phyloP scores from a whole-genome alignment of 176 grass and related monocot species.

The Thinopyrum elongatum region DNA sequence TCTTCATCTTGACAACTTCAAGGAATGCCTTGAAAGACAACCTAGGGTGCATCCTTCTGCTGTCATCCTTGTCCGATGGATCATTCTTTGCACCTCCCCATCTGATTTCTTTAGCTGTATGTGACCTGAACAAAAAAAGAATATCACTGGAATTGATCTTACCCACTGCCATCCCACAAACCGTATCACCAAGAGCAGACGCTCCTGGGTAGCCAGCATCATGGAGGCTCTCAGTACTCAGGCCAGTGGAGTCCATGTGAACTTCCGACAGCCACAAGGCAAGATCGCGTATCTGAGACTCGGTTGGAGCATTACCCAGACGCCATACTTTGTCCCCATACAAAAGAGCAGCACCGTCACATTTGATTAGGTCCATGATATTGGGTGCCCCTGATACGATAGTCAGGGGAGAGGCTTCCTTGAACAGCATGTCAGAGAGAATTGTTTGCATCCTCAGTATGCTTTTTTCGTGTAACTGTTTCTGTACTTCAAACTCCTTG shows the following conservation, averaged over 20 bases:
- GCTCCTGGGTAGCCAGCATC: conserved; percentile 94
- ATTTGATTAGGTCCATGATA: conserved; percentile 91
- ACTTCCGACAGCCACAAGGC: conserved; percentile 75
- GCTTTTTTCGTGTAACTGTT: conserved; percentile 84
- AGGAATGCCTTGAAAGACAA: conserved; percentile 93
- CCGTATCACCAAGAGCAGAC: conserved; percentile 57
- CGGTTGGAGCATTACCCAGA: conserved; percentile 57
- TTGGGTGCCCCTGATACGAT: conserved; percentile 77
- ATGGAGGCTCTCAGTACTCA: conserved; percentile 88
- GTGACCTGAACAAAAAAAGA: conserved; percentile 92
- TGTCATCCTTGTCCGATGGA: conserved; percentile 67
- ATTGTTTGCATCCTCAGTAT: conserved; percentile 82
- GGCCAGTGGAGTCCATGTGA: conserved; percentile 90
- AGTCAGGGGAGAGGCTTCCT: conserved; percentile 68
- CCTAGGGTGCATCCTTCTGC: conserved; percentile 87
- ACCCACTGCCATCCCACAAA: conserved; percentile 89
- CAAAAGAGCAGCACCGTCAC: conserved; percentile 81
- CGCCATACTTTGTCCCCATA: conserved; percentile 74
- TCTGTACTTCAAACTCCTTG: conserved; percentile 88
- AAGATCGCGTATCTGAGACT: conserved; percentile 70
- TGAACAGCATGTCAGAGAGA: conserved; percentile 79
- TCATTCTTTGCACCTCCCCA: conserved; percentile 97
- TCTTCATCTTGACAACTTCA: conserved; percentile 93
- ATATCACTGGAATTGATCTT: conserved; percentile 84
- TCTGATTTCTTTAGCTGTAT: conserved; percentile 76